phyloP scores from a whole-genome alignment of 768 basidiomycete genomes.

The Paxillus involutus region DNA sequence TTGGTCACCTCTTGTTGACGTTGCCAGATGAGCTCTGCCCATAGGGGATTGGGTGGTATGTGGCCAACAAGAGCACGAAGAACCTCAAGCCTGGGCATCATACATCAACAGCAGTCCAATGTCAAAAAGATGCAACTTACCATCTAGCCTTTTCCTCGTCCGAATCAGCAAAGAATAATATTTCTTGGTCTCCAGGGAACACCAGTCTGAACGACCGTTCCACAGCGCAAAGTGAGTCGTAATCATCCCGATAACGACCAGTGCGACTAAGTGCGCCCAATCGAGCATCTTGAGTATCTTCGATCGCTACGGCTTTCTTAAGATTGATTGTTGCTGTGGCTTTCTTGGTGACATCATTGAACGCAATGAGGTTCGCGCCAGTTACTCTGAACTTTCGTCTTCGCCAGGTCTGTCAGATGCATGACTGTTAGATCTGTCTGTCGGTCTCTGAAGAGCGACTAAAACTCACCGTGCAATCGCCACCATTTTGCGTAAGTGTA shows the following conservation, averaged over 20 bases:
- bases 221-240: constrained; percentile 64
- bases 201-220: constrained; percentile 84
- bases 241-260: constrained; percentile 50
- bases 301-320: constrained; percentile 74
- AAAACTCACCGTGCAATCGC: constrained; percentile 80
- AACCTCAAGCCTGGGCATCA: constrained; percentile 71
- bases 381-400: constrained; percentile 82
- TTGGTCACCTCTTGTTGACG: constrained; percentile 53
- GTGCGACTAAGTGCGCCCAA: constrained; percentile 45
- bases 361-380: constrained; percentile 84
- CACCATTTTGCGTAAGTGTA: constrained; percentile 88
- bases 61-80: constrained; percentile 81
- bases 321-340: constrained; percentile 89
- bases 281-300: constrained; percentile 71
- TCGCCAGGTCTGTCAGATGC: constrained; percentile 65
- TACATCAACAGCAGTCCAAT: not conserved
- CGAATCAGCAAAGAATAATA: constrained; percentile 89
- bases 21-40: constrained; percentile 92
- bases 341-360: constrained; percentile 91
- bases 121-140: constrained; percentile 42
- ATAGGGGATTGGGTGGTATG: constrained; percentile 89
- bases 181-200: constrained; percentile 76
- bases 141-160: constrained; percentile 86
- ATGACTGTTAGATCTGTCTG: not conserved
- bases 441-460: not conserved